phyloP scores from a whole-genome alignment of 1,284 basidiomycete species.

The Ustilago sp. region DNA sequence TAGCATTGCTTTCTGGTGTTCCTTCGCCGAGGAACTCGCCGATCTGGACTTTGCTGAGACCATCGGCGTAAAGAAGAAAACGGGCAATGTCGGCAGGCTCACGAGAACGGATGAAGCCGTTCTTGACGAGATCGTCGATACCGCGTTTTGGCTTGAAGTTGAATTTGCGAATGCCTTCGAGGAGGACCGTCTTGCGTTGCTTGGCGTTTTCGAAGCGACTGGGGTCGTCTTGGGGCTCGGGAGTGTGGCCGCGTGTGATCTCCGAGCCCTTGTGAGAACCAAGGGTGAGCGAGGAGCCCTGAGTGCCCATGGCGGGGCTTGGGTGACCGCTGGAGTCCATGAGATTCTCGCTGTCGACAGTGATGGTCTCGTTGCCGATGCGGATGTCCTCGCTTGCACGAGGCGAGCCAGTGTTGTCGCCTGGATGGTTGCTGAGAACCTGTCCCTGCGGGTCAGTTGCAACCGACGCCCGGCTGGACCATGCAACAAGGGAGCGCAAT shows the following conservation, averaged over 20 bases:
- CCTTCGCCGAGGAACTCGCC: constrained; percentile 90
- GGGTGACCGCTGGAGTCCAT: constrained; percentile 39
- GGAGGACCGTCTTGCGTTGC: constrained; percentile 92
- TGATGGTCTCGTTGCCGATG: constrained; percentile 53
- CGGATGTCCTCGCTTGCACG: constrained; percentile 53
- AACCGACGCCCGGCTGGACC: constrained; percentile 53
- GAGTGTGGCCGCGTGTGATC: constrained; percentile 31
- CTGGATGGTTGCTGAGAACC: constrained; percentile 15
- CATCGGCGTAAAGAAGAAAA: constrained; percentile 90
- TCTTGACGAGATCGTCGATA: constrained; percentile 86
- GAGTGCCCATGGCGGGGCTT: constrained; percentile 19
- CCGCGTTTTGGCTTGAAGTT: constrained; percentile 94
- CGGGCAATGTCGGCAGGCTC: constrained; percentile 84
- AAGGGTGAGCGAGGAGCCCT: constrained; percentile 10
- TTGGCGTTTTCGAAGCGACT: constrained; percentile 94
- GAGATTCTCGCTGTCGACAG: constrained; percentile 48
- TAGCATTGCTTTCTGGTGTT: constrained; percentile 67
- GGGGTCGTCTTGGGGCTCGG: constrained; percentile 79
- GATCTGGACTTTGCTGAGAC: constrained; percentile 93
- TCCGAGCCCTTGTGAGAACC: constrained; percentile 19
- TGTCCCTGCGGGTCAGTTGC: constrained; percentile 30
- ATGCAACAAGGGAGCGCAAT: constrained; percentile 65
- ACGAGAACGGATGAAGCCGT: constrained; percentile 85
- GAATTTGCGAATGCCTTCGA: constrained; percentile 97
- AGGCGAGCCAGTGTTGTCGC: constrained; percentile 39